Percentiles rank a stretch among this genome's conserved stretches.
These are phyloP conservation scores for Verticillium nubilum DNA, from an alignment of 2,329 filamentous ascomycete species.

Conservation along the genomic window DNA sequence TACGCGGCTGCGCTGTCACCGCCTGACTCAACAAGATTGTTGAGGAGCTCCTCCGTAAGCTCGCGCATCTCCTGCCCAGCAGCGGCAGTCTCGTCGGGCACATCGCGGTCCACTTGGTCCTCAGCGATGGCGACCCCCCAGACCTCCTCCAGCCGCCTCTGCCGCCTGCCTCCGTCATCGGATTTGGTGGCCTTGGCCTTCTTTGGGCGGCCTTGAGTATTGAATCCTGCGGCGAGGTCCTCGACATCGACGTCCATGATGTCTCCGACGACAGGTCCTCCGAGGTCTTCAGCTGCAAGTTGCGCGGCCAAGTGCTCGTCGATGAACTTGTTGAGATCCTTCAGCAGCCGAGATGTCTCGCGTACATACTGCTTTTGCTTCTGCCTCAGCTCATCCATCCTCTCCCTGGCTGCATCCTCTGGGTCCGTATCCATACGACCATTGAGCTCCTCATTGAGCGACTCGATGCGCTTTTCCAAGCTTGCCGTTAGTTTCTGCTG, in stretches of 20 bases:
- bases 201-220: slow-evolving; percentile 50
- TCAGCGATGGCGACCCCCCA: slow-evolving; percentile 38
- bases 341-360: slow-evolving; percentile 56
- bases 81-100: slow-evolving; percentile 39
- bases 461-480: slow-evolving; percentile 51
- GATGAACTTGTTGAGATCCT: slow-evolving; percentile 64
- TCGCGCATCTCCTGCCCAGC: slow-evolving; percentile 53
- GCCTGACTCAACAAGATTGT: slow-evolving; percentile 47
- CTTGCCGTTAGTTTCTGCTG: slow-evolving; percentile 50
- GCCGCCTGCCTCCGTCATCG: slow-evolving; percentile 36
- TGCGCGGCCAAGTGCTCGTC: slow-evolving; percentile 65
- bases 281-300: slow-evolving; percentile 77
- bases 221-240: slow-evolving; percentile 55
- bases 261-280: slow-evolving; percentile 76
- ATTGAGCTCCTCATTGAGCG: slow-evolving; percentile 52
- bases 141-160: slow-evolving; percentile 59
- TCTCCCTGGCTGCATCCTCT: slow-evolving; percentile 56
- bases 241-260: slow-evolving; percentile 59
- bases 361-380: slow-evolving; percentile 56
- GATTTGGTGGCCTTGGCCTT: slow-evolving; percentile 33
- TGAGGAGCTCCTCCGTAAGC: slow-evolving; percentile 56
- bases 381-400: slow-evolving; percentile 53
- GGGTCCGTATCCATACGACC: slow-evolving; percentile 53
- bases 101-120: slow-evolving; percentile 13
- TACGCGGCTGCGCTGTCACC: slow-evolving; percentile 53